These are phyloP conservation scores for Aureobasidium sp. DNA, from an alignment of 2,329 filamentous ascomycete genomes.

Conservation along the genomic window DNA sequence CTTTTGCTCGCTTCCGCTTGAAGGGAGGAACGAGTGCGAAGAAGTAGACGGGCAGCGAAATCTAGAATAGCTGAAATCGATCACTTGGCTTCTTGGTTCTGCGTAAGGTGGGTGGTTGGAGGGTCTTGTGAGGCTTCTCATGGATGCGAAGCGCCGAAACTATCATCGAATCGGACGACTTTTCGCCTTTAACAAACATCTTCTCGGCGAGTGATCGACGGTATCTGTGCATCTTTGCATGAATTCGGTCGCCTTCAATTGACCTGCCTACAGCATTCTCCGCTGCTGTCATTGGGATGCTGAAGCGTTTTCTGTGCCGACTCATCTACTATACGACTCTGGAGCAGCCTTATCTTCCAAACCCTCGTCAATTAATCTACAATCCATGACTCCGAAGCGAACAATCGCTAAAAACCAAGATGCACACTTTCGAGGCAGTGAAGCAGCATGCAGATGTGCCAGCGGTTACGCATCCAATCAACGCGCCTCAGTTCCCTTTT, in stretches of 20 bases:
- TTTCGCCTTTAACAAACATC: background rate
- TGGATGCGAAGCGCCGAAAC: background rate
- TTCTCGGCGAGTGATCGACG: background rate
- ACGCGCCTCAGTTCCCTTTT: background rate
- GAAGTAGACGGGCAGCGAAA: background rate
- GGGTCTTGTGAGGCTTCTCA: background rate
- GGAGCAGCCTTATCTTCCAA: background rate
- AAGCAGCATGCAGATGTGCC: slow-evolving; percentile 5
- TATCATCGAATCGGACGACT: background rate
- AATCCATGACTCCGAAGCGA: background rate
- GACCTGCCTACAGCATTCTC: background rate
- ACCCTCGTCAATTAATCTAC: background rate
- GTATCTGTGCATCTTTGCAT: background rate
- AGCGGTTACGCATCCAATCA: slow-evolving; percentile 11
- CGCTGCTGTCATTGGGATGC: background rate
- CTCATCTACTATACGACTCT: background rate
- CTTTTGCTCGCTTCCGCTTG: background rate
- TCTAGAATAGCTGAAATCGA: background rate
- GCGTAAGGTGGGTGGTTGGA: slow-evolving; percentile 2
- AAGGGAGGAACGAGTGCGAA: background rate
- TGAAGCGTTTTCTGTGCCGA: background rate
- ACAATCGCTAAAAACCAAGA: background rate
- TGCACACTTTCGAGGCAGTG: background rate
- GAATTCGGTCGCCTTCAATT: background rate
- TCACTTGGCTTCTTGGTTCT: background rate